phyloP scores from a whole-genome alignment of 106 monocot genomes.

The Acanthochlamys bracteata region DNA sequence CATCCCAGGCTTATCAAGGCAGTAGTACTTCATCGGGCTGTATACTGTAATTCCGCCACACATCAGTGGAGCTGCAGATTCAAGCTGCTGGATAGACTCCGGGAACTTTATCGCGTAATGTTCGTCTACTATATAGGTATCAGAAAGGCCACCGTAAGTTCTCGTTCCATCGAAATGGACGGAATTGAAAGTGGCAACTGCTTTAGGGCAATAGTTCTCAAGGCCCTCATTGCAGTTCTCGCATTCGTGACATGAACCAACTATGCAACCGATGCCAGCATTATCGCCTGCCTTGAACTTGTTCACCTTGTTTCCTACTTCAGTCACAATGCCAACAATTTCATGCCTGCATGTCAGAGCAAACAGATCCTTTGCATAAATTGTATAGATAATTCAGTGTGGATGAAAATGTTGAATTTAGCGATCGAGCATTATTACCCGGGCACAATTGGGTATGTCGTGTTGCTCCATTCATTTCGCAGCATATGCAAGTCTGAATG shows the following conservation, averaged over 20 bases:
- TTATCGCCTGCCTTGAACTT: constrained; percentile 65
- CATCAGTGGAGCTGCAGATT: constrained; percentile 55
- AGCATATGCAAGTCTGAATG: constrained; percentile 36
- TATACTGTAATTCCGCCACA: constrained; percentile 81
- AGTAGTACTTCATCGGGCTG: constrained; percentile 54
- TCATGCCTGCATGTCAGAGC: constrained; percentile 48
- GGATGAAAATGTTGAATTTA: background rate
- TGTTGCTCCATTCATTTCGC: constrained; percentile 33
- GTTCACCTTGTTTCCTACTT: constrained; percentile 39
- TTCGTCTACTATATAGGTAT: constrained; percentile 43
- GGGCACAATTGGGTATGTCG: constrained; percentile 31
- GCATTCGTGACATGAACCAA: constrained; percentile 45
- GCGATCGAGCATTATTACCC: too few species aligned
- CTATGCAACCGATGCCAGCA: constrained; percentile 63
- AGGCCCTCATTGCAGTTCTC: constrained; percentile 26
- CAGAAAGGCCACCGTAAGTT: constrained; percentile 54
- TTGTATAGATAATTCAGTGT: background rate
- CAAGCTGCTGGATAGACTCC: constrained; percentile 30
- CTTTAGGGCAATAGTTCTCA: constrained; percentile 59
- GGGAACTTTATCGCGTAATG: constrained; percentile 48
- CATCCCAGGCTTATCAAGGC: constrained; percentile 38
- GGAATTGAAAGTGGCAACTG: constrained; percentile 42
- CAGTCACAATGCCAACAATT: constrained; percentile 52
- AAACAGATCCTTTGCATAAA: too few species aligned
- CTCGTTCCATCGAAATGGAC: constrained; percentile 26